phyloP scores from a whole-genome alignment of 2,329 filamentous ascomycete species.

The Trematosphaeria pertusa region DNA sequence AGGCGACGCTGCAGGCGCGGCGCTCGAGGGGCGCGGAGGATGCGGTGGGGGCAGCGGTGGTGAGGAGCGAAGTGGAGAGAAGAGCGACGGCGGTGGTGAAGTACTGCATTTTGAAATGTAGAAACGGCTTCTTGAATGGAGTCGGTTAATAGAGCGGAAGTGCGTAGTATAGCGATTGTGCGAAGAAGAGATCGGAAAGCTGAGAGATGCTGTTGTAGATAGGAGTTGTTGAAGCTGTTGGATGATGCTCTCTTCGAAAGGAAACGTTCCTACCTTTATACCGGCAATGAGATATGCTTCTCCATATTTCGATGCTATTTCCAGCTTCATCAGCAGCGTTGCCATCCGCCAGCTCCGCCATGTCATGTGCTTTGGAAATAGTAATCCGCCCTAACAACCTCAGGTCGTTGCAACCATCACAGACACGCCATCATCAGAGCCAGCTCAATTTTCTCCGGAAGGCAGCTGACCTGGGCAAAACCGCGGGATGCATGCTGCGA shows the following conservation, averaged over 20 bases:
- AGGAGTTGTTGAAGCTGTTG: conserved; percentile 3
- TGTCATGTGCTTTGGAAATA: background rate
- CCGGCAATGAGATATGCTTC: background rate
- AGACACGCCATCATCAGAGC: background rate
- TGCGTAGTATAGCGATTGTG: background rate
- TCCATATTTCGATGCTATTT: conserved; percentile 8
- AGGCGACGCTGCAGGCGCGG: conserved; percentile 26
- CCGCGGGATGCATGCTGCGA: conserved; percentile 1
- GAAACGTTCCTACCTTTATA: conserved; percentile 5
- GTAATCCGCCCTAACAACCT: background rate
- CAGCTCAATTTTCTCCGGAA: background rate
- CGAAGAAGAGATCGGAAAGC: conserved; percentile 1
- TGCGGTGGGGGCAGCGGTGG: conserved; percentile 19
- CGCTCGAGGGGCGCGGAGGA: conserved; percentile 14
- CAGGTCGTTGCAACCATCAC: conserved; percentile 2
- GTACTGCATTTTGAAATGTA: conserved; percentile 26
- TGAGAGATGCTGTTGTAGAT: conserved; percentile 1
- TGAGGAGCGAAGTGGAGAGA: conserved; percentile 20
- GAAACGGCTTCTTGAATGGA: conserved; percentile 1
- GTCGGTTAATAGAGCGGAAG: conserved; percentile 1
- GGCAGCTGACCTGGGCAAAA: background rate
- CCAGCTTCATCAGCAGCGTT: background rate
- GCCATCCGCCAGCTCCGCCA: background rate
- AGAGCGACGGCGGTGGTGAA: conserved; percentile 18
- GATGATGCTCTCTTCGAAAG: background rate